These are phyloP conservation scores for Capronia americana DNA, from an alignment of 2,329 filamentous ascomycete species.

Conservation along the genomic window DNA sequence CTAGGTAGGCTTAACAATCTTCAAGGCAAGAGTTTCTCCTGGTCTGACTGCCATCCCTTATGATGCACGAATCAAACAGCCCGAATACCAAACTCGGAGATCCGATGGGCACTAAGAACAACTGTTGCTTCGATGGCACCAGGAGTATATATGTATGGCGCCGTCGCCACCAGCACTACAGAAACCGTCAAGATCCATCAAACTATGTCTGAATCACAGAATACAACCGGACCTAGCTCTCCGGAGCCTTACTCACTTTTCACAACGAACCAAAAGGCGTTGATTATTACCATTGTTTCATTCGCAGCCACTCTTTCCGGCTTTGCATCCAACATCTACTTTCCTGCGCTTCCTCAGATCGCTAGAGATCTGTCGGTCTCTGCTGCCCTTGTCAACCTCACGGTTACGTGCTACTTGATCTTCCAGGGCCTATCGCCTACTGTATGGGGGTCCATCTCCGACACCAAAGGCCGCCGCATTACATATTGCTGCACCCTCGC, in stretches of 20 bases:
- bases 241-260: slow-evolving; percentile 57
- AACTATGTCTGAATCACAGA: slow-evolving; percentile 4
- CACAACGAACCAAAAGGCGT: slow-evolving; percentile 55
- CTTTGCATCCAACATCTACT: slow-evolving; percentile 56
- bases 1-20: background rate
- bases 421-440: slow-evolving; percentile 54
- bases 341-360: slow-evolving; percentile 53
- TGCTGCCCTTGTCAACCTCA: slow-evolving; percentile 50
- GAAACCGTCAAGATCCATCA: background rate
- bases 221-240: background rate
- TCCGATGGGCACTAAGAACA: slow-evolving; percentile 19
- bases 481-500: slow-evolving; percentile 50
- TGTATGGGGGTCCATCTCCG: slow-evolving; percentile 51
- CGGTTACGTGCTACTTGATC: slow-evolving; percentile 55
- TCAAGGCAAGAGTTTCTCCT: background rate
- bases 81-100: slow-evolving; percentile 7
- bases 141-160: slow-evolving; percentile 1
- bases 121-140: background rate
- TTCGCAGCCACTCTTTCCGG: slow-evolving; percentile 59
- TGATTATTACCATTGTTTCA: slow-evolving; percentile 57
- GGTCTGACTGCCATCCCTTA: background rate
- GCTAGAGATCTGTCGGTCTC: slow-evolving; percentile 51
- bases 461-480: slow-evolving; percentile 50
- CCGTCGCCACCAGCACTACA: background rate
- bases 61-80: too few relatives aligned